These are phyloP conservation scores for Scleromitrula shiraiana DNA, from an alignment of 2,329 filamentous ascomycete species.

Conservation along the genomic window DNA sequence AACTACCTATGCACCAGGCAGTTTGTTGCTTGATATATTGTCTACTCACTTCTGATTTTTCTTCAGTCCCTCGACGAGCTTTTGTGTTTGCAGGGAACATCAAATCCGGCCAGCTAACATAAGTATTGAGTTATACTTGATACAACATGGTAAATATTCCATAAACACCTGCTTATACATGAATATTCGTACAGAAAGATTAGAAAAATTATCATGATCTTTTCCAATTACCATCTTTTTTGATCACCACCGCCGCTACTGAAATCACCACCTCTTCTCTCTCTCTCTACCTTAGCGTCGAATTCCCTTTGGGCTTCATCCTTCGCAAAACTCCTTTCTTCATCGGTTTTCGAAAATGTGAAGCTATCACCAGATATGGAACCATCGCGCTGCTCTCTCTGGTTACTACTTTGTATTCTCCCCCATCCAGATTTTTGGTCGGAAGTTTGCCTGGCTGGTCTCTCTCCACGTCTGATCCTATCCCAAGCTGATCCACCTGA, in stretches of 20 bases:
- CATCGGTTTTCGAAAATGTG: slow-evolving; percentile 21
- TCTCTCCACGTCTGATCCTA: slow-evolving; percentile 22
- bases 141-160: too few relatives aligned
- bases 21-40: too few relatives aligned
- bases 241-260: slow-evolving; percentile 17
- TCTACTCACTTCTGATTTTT: too few relatives aligned
- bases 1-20: too few relatives aligned
- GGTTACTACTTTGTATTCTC: slow-evolving; percentile 9
- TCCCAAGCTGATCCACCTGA: slow-evolving; percentile 28
- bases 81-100: too few relatives aligned
- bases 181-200: too few relatives aligned
- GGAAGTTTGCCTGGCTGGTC: slow-evolving; percentile 2
- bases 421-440: slow-evolving; percentile 12
- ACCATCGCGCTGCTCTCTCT: slow-evolving; percentile 10
- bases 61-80: too few relatives aligned
- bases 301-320: slow-evolving; percentile 28
- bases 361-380: slow-evolving; percentile 15
- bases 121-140: too few relatives aligned
- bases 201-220: too few relatives aligned
- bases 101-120: too few relatives aligned
- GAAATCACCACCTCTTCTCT: slow-evolving; percentile 27
- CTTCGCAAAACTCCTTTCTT: slow-evolving; percentile 18
- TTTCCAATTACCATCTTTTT: slow-evolving; percentile 23
- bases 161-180: too few relatives aligned
- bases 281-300: slow-evolving; percentile 28